phyloP scores from a whole-genome alignment of 805 yeast genomes.

The Starmera amethionina region DNA sequence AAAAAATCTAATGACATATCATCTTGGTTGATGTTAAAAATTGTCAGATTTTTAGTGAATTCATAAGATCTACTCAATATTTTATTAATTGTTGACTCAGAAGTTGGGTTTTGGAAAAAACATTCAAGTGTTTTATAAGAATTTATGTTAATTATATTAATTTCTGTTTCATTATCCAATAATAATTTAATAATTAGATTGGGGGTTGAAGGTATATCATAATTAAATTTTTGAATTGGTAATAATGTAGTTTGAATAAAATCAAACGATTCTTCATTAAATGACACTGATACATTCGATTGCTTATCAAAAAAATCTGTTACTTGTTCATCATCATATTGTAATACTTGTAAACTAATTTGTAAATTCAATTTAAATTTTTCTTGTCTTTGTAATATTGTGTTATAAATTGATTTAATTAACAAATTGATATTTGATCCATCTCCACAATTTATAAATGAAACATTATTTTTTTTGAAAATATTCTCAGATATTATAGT shows the following conservation, averaged over 20 bases:
- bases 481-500: conserved; percentile 4
- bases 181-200: too few relatives aligned
- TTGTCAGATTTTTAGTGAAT: conserved; percentile 24
- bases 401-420: neutral
- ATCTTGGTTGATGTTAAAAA: conserved; percentile 19
- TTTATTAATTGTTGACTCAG: conserved; percentile 6
- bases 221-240: too few relatives aligned
- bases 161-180: too few relatives aligned
- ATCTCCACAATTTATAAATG: conserved; percentile 1
- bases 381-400: conserved; percentile 1
- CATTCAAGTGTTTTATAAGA: too few relatives aligned
- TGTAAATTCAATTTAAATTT: conserved; percentile 2
- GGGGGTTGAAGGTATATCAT: too few relatives aligned
- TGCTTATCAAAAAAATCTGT: too few relatives aligned
- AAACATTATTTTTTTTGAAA: conserved; percentile 5
- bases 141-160: too few relatives aligned
- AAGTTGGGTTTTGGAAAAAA: neutral
- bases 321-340: too few relatives aligned
- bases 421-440: neutral
- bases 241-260: too few relatives aligned
- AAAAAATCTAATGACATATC: conserved; percentile 10
- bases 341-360: too few relatives aligned
- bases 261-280: neutral
- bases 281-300: conserved; percentile 4
- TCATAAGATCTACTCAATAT: too few relatives aligned